Base-by-base conservation (phyloP, 192 early-diverging fungal species). In the Backusella parvicylindrica region DNA sequence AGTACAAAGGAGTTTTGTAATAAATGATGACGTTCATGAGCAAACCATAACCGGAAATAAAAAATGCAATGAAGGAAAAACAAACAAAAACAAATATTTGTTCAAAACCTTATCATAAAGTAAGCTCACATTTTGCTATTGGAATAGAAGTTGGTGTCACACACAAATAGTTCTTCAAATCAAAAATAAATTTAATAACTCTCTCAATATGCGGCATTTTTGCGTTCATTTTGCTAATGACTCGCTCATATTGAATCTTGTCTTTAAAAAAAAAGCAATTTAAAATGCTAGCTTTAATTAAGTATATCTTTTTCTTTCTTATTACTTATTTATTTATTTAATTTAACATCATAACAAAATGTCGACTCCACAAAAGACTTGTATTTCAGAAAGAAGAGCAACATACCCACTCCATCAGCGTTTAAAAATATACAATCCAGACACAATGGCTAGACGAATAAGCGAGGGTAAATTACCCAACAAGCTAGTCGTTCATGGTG, bases 401-500 rank as follows among this genome's bases (percentile, higher is more conserved):
- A 67, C 75, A 15, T 81, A 81, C 35, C 80, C 80, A 35, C 36
- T 81, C 3, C 74, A 81, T 41, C 72, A 81, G 7, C 35, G 80
- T 7, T 36, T 81, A 11, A 81, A 77, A 38, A 71, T 74, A 13
- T 81, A 81, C 31, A 66, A 70, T 31, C 80, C 80, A 16, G 76
- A 77, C 38, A 70, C 56, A 36, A 75, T 75, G 35, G 74, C 73
- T 50, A 32, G 66, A 63, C 21, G 50, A 28, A 32, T 76, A 26
- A 72, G 70, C 26, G 50, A 76, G 28, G 68, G 37, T 3, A 76
- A 76, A 71, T 38, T 64, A 56, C 41, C 43, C 30, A 68, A 36
- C 21, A 81, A 81, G 50, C 28, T 81, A 9, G 49, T 81, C 0
- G 86, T 92, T 26, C 89, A 87, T 78, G 91, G 91, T 7, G 87